Conservation (phyloP, 257 asterid species). For the Gentiana straminea region DNA sequence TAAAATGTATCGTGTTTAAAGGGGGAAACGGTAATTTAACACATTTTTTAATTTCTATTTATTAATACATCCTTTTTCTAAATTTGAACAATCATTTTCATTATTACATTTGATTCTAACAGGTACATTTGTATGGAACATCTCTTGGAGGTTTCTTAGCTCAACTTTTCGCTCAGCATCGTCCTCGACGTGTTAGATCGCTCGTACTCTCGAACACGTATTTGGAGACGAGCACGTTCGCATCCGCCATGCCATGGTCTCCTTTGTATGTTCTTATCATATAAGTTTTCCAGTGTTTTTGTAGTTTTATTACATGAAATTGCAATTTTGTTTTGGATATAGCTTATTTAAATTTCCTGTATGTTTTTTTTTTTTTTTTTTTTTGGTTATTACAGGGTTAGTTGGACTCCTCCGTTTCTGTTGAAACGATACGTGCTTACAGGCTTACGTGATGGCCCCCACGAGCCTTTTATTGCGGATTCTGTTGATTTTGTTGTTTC, state of each 20-base stretch:
- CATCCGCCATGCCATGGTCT: conserved; percentile 99
- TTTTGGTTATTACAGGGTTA: conserved; percentile 52
- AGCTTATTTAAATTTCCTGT: conserved; percentile 5
- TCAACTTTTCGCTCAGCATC: conserved; percentile 92
- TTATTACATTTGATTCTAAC: conserved; percentile 9
- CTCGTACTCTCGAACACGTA: conserved; percentile 88
- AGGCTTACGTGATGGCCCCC: conserved; percentile 92
- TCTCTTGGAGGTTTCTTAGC: conserved; percentile 99
- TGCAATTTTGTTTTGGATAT: neutral
- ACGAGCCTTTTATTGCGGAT: conserved; percentile 96
- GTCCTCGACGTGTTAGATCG: conserved; percentile 91
- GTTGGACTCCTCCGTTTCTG: conserved; percentile 89
- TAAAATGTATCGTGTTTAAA: too few species aligned
- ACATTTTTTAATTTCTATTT: too few species aligned
- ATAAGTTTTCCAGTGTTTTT: neutral
- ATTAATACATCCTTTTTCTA: too few species aligned
- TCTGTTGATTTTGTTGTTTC: conserved; percentile 96
- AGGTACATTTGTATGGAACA: conserved; percentile 93
- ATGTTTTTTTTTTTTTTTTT: conserved; percentile 6
- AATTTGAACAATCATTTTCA: too few species aligned
- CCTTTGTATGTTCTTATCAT: conserved; percentile 54
- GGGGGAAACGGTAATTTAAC: too few species aligned
- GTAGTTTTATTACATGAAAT: neutral
- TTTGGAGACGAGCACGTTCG: conserved; percentile 76
- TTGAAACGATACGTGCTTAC: conserved; percentile 79